These are phyloP conservation scores for Rubia tinctorum DNA, from an alignment of 305 asterid species.

Conservation along the genomic window DNA sequence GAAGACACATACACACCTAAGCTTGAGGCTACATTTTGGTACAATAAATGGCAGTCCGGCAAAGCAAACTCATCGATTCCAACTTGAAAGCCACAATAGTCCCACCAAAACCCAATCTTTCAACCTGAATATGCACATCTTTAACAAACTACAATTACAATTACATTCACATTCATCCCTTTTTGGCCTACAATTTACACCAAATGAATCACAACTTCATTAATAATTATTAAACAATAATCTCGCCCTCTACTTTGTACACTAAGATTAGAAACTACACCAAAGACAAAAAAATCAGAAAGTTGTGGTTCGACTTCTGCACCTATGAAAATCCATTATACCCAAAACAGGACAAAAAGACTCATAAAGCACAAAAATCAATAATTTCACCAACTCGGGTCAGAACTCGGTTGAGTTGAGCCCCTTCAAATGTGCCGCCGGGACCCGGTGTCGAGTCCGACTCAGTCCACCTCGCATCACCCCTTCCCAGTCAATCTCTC, in stretches of 20 bases:
- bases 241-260: neutral
- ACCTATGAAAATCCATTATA: neutral
- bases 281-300: neutral
- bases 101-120: neutral
- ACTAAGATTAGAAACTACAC: neutral
- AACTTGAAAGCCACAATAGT: neutral
- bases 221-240: neutral
- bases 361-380: constrained; percentile 2
- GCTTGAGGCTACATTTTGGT: neutral
- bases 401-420: constrained; percentile 66
- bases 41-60: neutral
- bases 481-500: constrained; percentile 69
- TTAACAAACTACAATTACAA: neutral
- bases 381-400: constrained; percentile 19
- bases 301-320: neutral
- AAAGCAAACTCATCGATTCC: neutral
- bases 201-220: neutral
- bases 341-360: neutral
- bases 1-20: neutral
- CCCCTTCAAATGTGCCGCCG: constrained; percentile 23
- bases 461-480: constrained; percentile 56
- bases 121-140: neutral
- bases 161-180: neutral
- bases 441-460: constrained; percentile 51
- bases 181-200: constrained; percentile 3